These are phyloP conservation scores for Chlorella sp. DNA, from an alignment of 139 green algal species.

Conservation along the genomic window DNA sequence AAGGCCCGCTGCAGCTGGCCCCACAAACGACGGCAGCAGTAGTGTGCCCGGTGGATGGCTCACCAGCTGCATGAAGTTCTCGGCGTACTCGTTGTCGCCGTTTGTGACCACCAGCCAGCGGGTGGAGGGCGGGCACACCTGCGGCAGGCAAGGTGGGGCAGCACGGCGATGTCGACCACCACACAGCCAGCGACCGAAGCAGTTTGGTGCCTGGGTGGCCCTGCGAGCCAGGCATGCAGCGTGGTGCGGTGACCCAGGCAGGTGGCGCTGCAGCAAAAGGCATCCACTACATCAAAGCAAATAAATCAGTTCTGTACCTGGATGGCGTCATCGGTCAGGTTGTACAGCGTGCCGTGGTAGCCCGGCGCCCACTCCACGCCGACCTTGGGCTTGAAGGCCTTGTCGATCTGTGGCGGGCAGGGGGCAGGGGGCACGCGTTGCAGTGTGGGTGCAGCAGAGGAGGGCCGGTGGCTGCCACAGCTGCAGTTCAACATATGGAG, in stretches of 20 bases:
- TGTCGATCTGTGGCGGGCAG: conserved; percentile 50
- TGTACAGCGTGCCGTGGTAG: conserved; percentile 85
- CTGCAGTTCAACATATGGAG: too few relatives aligned
- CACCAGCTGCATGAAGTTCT: conserved; percentile 51
- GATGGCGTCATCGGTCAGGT: conserved; percentile 82
- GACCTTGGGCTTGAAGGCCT: conserved; percentile 62
- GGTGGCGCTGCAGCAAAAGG: background rate
- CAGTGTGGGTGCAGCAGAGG: too few relatives aligned
- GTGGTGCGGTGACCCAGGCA: too few relatives aligned
- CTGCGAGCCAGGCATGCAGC: too few relatives aligned
- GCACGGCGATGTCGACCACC: background rate
- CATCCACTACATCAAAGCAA: background rate
- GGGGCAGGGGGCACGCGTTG: background rate
- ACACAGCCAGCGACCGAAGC: background rate
- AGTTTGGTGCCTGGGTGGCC: too few relatives aligned
- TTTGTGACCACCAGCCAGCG: conserved; percentile 87
- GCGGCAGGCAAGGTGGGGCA: background rate
- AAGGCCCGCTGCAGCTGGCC: too few relatives aligned
- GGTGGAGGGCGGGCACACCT: conserved; percentile 65
- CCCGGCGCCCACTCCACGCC: conserved; percentile 55
- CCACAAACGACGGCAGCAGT: too few relatives aligned
- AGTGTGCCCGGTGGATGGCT: too few relatives aligned
- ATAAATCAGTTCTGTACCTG: conserved; percentile 21
- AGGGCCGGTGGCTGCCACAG: too few relatives aligned
- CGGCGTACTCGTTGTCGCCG: conserved; percentile 85